Base-by-base conservation (phyloP, 2,329 filamentous ascomycete species). In the Arthrobotrys entomopaga region DNA sequence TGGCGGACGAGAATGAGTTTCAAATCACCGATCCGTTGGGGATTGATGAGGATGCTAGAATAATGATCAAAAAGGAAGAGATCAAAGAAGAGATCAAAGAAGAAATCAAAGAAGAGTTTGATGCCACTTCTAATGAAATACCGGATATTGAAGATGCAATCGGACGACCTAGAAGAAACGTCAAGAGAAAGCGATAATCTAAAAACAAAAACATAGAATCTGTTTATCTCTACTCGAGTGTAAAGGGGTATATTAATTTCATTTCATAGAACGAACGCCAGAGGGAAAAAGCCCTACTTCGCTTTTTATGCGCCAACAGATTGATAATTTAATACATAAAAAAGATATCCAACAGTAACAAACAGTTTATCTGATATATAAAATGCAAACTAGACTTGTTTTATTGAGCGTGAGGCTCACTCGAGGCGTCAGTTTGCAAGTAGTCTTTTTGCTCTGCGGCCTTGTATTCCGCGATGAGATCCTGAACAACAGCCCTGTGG, bases 391-490 rank as follows among this genome's bases (percentile, higher is more conserved):
- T 13, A 40, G 42, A 19, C 42, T 1, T n/a, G 8, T 1, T 38
- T 53, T 73, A 61, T 29, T 74, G 65, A 26, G 70, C 63, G 29
- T 74, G 63, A 1, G 57, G 49, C 8, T 74, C 70, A n/a, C 56
- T 38, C 7, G 19, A 40, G 4, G 26, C 63, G 6, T 74, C 70
- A n/a, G 91, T 91, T 80, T 90, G 94, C 59, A 99, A 84, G 81
- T 99, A 99, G 79, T 96, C 90, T 38, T 91, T 89, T 80, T 91
- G 87, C 82, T 99, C 95, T 3, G 95, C 95, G 29, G 94, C 93
- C 83, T 98, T 94, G 81, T 99, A 99, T 84, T 99, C 95, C 59
- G 88, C 87, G 80, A 98, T 94, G 76, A 98, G 83, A 81, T 97
- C 94, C 79, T 90, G 88, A 19, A 98, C 94, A 3, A 98, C 94